phyloP scores from a whole-genome alignment of 2,329 filamentous ascomycete genomes.

The Ophiostoma sp. region DNA sequence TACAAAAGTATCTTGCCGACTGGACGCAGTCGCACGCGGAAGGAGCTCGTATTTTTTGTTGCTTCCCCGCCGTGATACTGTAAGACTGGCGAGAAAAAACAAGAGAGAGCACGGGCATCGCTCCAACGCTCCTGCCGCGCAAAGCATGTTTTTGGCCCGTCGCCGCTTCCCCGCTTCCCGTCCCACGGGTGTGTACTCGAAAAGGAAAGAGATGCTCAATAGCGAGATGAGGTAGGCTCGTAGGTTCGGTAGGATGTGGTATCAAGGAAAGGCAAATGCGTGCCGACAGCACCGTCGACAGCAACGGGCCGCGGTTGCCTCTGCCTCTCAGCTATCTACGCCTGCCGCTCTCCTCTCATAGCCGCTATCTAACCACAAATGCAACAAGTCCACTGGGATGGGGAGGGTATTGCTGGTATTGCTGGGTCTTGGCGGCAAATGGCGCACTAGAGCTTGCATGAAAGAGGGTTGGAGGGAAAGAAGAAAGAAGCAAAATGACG shows the following conservation, averaged over 20 bases:
- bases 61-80: not conserved
- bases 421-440: not conserved
- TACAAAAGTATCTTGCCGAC: slow-evolving; percentile 7
- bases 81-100: not conserved
- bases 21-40: not conserved
- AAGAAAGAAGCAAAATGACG: not conserved
- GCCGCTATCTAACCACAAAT: slow-evolving; percentile 18
- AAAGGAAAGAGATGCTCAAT: slow-evolving; percentile 3
- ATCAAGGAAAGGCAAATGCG: not conserved
- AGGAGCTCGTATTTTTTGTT: not conserved
- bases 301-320: not conserved
- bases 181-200: not conserved
- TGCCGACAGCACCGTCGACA: not conserved
- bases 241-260: too few species aligned
- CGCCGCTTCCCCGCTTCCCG: slow-evolving; percentile 4
- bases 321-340: not conserved
- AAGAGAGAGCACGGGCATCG: not conserved
- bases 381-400: not conserved
- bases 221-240: not conserved
- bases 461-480: not conserved
- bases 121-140: slow-evolving; percentile 2
- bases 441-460: slow-evolving; percentile 14
- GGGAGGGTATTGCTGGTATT: not conserved
- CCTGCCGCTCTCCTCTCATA: not conserved
- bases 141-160: not conserved